Conservation (phyloP, 352 stramenopile species). For the Aphanomyces stellatus region DNA sequence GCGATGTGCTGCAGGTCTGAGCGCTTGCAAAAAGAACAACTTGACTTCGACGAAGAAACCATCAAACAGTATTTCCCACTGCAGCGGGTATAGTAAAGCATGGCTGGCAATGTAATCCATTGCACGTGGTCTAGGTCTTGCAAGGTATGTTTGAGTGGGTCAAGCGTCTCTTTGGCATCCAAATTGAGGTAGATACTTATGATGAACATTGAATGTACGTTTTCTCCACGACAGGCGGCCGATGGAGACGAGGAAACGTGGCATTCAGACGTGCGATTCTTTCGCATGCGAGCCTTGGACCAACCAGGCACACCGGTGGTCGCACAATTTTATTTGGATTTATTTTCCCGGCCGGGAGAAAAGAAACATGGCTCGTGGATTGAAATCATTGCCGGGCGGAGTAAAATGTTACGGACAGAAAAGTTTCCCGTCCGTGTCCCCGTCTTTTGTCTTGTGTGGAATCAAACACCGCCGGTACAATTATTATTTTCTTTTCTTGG, state of each 20-base stretch:
- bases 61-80: constrained; percentile 97
- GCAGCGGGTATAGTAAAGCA: constrained; percentile 81
- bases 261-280: constrained; percentile 95
- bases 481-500: no score
- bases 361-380: constrained; percentile 98
- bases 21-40: constrained; percentile 91
- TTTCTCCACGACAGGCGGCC: constrained; percentile 5
- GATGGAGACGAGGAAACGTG: constrained; percentile 75
- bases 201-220: no score
- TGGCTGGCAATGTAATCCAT: no score
- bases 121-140: constrained; percentile 43
- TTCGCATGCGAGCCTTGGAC: constrained; percentile 78
- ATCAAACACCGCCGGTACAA: constrained; percentile 88
- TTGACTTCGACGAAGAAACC: constrained; percentile 94
- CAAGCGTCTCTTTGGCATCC: constrained; percentile 91
- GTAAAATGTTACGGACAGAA: constrained; percentile 61
- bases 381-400: constrained; percentile 93
- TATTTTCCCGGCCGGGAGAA: constrained; percentile 93
- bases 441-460: constrained; percentile 97
- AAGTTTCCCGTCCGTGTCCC: constrained; percentile 71
- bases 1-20: constrained; percentile 57
- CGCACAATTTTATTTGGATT: constrained; percentile 95
- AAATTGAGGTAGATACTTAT: no score
- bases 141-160: constrained; percentile 93
- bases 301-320: constrained; percentile 72